Evolutionary conservation across 805 yeast genomes (phyloP).

Genomic region (Candida sakaeoensis): DNA sequence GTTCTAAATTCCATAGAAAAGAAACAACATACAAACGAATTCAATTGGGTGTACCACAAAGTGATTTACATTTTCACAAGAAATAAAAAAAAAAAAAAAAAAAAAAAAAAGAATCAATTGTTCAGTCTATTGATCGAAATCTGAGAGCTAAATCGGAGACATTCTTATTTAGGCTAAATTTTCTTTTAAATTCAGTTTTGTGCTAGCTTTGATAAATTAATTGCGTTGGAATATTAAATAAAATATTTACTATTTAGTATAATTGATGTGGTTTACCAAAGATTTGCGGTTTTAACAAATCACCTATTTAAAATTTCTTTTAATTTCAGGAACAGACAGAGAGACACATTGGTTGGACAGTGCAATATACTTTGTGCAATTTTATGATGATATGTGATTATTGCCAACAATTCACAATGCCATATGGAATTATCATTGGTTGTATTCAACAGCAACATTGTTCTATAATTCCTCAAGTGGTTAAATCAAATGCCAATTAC

Average conservation of each 20-base stretch:
- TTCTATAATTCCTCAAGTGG: background rate
- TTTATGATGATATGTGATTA: too few relatives aligned
- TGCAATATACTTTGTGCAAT: background rate
- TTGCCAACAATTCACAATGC: too few relatives aligned
- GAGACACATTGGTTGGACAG: background rate
- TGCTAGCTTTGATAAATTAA: too few relatives aligned
- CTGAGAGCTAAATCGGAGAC: background rate
- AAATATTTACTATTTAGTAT: background rate
- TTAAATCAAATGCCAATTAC: background rate
- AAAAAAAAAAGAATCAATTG: too few relatives aligned
- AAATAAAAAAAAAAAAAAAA: too few relatives aligned
- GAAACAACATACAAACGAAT: too few relatives aligned
- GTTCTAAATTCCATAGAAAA: background rate
- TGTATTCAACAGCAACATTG: background rate
- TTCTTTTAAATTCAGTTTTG: too few relatives aligned
- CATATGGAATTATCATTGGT: background rate
- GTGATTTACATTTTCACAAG: too few relatives aligned
- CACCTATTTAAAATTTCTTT: background rate
- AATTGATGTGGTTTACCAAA: background rate
- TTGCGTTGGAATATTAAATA: background rate
- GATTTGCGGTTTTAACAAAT: background rate
- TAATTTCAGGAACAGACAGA: background rate
- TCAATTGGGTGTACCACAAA: too few relatives aligned
- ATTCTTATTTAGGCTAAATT: too few relatives aligned
- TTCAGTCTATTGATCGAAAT: too few relatives aligned